phyloP scores from a whole-genome alignment of 306 rosid genomes.

The Myrica gale region DNA sequence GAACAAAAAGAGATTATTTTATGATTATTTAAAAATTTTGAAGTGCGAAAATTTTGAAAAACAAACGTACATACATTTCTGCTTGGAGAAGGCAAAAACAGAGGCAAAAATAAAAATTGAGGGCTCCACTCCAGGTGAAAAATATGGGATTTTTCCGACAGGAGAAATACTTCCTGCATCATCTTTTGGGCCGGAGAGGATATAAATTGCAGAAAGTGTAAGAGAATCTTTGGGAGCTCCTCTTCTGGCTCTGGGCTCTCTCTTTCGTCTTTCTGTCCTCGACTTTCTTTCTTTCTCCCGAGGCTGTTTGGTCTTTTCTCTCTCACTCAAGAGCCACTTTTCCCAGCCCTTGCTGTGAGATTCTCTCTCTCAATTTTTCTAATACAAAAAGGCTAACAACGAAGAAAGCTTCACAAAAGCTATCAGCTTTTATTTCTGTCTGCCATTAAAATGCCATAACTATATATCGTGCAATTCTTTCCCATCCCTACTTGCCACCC shows the following conservation, averaged over 20 bases:
- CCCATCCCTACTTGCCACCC: conserved; percentile 15
- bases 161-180: conserved; percentile 6
- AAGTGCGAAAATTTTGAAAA: no score
- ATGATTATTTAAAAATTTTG: no score
- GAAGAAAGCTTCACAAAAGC: conserved; percentile 38
- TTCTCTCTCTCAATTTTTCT: not conserved
- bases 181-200: not conserved
- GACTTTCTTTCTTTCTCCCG: conserved; percentile 17
- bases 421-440: conserved; percentile 46
- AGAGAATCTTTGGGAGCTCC: conserved; percentile 43
- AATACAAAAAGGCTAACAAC: not conserved
- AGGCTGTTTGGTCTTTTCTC: conserved; percentile 43
- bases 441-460: conserved; percentile 45
- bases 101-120: not conserved
- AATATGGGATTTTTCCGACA: not conserved
- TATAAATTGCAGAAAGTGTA: conserved; percentile 31
- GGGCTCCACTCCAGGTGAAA: not conserved
- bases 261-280: conserved; percentile 8
- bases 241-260: not conserved
- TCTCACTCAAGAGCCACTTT: conserved; percentile 25
- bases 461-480: conserved; percentile 8
- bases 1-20: no score
- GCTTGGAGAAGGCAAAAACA: no score
- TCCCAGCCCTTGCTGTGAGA: not conserved
- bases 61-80: no score